Evolutionary conservation across 2,329 filamentous ascomycete genomes (phyloP), one percentile per base, ranked within the genome.

Genomic region (Xylariaceae sp.): DNA sequence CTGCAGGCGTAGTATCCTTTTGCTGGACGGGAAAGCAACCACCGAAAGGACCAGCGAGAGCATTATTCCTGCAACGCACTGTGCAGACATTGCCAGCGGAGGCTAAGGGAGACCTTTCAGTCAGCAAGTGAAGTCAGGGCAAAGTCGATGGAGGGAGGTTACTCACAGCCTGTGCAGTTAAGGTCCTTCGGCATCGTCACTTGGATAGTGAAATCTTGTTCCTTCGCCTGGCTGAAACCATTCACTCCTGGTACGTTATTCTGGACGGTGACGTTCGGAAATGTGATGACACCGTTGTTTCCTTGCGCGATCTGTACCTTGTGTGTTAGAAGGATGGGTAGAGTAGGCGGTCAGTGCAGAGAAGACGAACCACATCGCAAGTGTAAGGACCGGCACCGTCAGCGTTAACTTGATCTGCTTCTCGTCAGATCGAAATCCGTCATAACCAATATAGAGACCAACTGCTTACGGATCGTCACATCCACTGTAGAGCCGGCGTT

Each of bases 221-320:
- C 75, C 71, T 84, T 84, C 51, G 74, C 79, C 64, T 84, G 82
- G 0, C 82, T 84, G 54, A 86, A 76, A 12, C 83, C 83, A 54
- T 86, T 86, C 36, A 70, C 67, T 12, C 84, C 84, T 1, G 84
- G 84, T 7, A 87, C 78, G 56, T 87, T 87, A 73, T 87, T 82
- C 52, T 78, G 75, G 4, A 87, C 82, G 7, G 76, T 77, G 26
- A 86, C 71, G 19, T 78, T 78, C 51, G 79, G 75, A 45, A 75
- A 77, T 56, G 78, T 77, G 45, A 76, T 70, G 19, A 76, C 79
- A 21, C 74, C 73, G 19, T 71, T 71, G 17, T 65, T 64, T 21
- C 65, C 67, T 34, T 53, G 24, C 9, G 55, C 55, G n/a, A 58
- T 58, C 53, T 56, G 7, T 46, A 3, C 28, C 14, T 17, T 3